phyloP scores from a whole-genome alignment of 2,329 filamentous ascomycete species.

The Microsporum ferrugineum region DNA sequence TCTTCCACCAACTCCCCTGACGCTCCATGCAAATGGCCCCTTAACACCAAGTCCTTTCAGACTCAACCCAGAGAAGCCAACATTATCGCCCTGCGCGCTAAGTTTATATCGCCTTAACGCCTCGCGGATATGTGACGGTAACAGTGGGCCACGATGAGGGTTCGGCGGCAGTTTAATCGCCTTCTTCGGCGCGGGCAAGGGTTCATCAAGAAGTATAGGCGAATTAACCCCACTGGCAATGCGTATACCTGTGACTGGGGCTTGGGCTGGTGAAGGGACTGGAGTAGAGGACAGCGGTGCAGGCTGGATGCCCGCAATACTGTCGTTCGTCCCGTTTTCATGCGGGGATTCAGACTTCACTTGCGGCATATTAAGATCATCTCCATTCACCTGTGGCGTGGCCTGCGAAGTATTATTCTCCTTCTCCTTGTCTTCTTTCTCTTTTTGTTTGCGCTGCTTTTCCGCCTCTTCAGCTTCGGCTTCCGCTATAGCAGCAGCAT shows the following conservation, averaged over 20 bases:
- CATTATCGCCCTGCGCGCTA: constrained; percentile 39
- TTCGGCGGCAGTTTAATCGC: constrained; percentile 31
- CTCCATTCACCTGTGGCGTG: not conserved
- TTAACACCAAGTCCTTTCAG: constrained; percentile 34
- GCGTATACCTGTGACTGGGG: no score
- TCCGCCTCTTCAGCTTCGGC: constrained; percentile 48
- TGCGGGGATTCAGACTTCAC: not conserved
- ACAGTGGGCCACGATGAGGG: constrained; percentile 37
- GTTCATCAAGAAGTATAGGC: not conserved
- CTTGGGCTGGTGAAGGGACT: not conserved
- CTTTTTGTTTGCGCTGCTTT: constrained; percentile 33
- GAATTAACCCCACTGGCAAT: not conserved
- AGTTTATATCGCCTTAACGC: constrained; percentile 39
- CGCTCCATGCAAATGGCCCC: constrained; percentile 34
- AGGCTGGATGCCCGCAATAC: not conserved
- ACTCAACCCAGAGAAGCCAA: constrained; percentile 38
- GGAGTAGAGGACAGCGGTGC: not conserved
- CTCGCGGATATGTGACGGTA: constrained; percentile 41
- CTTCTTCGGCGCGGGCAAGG: not conserved
- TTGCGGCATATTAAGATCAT: no score
- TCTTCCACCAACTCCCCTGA: constrained; percentile 31
- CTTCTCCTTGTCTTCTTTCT: constrained; percentile 1
- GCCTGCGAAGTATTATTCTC: not conserved
- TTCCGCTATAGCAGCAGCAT: constrained; percentile 42
- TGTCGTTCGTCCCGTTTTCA: not conserved